These are phyloP conservation scores for Cyclocybe cylindracea DNA, from an alignment of 768 basidiomycete genomes.

Conservation along the genomic window DNA sequence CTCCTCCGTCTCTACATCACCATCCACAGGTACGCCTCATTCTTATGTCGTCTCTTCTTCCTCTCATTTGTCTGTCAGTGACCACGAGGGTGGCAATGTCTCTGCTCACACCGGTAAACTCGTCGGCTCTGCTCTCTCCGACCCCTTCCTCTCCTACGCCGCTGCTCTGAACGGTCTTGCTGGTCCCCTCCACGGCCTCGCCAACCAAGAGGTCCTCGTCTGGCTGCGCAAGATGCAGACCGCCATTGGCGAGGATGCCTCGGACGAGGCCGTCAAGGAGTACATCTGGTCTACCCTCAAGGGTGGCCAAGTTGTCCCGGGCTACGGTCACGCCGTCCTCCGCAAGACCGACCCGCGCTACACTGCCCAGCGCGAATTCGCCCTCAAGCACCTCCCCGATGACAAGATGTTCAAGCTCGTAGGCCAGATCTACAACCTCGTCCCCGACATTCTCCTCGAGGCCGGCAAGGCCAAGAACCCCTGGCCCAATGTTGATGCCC, in stretches of 20 bases:
- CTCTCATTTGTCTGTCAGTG: constrained; percentile 40
- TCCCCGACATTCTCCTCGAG: constrained; percentile 89
- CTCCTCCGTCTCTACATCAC: constrained; percentile 95
- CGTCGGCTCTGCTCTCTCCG: constrained; percentile 93
- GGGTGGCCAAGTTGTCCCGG: constrained; percentile 91
- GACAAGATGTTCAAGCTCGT: constrained; percentile 96
- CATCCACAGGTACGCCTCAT: constrained; percentile 72
- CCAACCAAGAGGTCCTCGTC: constrained; percentile 95
- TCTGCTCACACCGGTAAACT: constrained; percentile 94
- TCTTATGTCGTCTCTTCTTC: not conserved
- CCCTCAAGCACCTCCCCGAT: constrained; percentile 78
- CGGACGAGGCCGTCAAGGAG: constrained; percentile 86
- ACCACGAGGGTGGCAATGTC: constrained; percentile 98
- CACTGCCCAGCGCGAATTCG: constrained; percentile 88
- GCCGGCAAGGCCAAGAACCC: constrained; percentile 94
- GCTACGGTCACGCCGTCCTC: constrained; percentile 85
- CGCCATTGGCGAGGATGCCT: constrained; percentile 82
- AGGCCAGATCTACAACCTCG: constrained; percentile 83
- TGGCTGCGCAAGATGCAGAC: constrained; percentile 95
- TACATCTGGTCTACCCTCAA: constrained; percentile 97
- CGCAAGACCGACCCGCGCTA: constrained; percentile 94
- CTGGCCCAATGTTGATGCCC: constrained; percentile 97
- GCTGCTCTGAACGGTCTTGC: constrained; percentile 96
- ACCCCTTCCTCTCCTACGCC: constrained; percentile 93
- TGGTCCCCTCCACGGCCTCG: constrained; percentile 94